Percentiles rank a stretch among this genome's conserved stretches.
These are phyloP conservation scores for Nitzschia inconspicua DNA, from an alignment of 108 stramenopile species.

Conservation along the genomic window DNA sequence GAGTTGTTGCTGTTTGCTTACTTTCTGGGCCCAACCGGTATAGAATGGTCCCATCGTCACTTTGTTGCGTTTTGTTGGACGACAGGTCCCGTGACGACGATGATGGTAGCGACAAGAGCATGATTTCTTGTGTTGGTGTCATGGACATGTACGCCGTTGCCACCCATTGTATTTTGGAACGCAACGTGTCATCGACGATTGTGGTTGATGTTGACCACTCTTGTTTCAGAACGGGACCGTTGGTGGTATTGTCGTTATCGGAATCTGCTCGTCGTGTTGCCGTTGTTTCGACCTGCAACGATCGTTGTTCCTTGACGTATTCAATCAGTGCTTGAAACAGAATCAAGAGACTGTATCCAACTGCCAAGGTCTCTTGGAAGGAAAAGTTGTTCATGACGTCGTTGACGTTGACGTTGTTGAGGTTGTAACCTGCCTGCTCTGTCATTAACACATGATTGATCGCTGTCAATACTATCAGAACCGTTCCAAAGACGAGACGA, in stretches of 20 bases:
- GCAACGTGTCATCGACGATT: conserved; percentile 5
- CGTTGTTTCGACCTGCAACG: background rate
- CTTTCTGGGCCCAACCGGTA: conserved; percentile 22
- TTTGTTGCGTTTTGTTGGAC: too few relatives aligned
- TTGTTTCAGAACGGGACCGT: background rate
- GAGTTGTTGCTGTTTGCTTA: background rate
- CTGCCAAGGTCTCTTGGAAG: conserved; percentile 47
- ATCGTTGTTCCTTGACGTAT: conserved; percentile 44
- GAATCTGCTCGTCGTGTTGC: too few relatives aligned
- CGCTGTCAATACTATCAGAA: conserved; percentile 47
- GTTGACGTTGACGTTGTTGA: background rate
- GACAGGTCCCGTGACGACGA: too few relatives aligned
- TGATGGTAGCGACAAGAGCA: conserved; percentile 30
- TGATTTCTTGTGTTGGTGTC: conserved; percentile 48
- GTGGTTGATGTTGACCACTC: conserved; percentile 8
- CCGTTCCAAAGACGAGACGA: conserved; percentile 57
- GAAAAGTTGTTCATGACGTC: conserved; percentile 21
- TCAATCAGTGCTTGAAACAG: conserved; percentile 77
- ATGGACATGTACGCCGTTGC: conserved; percentile 43
- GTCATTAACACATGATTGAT: conserved; percentile 41
- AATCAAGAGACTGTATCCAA: conserved; percentile 52
- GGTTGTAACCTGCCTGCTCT: background rate
- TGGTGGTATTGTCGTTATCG: background rate
- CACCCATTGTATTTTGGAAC: conserved; percentile 43
- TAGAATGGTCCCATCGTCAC: background rate